Evolutionary conservation across 1,139 yeast species (phyloP).

Genomic region (Yamadazyma triangularis): DNA sequence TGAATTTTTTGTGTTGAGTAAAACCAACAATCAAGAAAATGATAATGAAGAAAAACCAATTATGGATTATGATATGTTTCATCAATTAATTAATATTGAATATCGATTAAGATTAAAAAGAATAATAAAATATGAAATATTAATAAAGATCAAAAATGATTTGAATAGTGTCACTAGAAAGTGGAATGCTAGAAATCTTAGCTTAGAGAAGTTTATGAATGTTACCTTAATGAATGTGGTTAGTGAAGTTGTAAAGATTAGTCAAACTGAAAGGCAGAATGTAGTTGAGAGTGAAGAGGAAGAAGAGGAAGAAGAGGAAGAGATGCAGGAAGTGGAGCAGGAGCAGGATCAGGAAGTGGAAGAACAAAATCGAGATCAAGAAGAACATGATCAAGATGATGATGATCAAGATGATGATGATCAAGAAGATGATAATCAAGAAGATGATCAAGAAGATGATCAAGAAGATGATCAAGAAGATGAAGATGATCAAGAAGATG

Average conservation of each 20-base stretch:
- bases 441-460: slow-evolving; percentile 10
- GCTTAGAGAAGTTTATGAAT: slow-evolving; percentile 34
- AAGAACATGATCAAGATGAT: slow-evolving; percentile 7
- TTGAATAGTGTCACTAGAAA: slow-evolving; percentile 28
- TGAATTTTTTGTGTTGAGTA: slow-evolving; percentile 15
- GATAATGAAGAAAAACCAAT: slow-evolving; percentile 10
- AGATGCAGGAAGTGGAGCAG: slow-evolving; percentile 3
- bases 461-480: slow-evolving; percentile 6
- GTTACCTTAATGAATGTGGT: slow-evolving; percentile 12
- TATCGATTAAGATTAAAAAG: slow-evolving; percentile 27
- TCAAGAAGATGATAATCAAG: slow-evolving; percentile 9
- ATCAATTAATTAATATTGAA: slow-evolving; percentile 30
- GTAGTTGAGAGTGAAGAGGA: slow-evolving; percentile 13
- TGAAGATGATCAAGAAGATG: slow-evolving; percentile 1
- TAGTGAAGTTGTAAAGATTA: slow-evolving; percentile 25
- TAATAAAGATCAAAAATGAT: slow-evolving; percentile 28
- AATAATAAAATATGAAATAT: slow-evolving; percentile 34
- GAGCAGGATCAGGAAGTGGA: slow-evolving; percentile 1
- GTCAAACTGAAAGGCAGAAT: slow-evolving; percentile 11
- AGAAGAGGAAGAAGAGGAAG: slow-evolving; percentile 9
- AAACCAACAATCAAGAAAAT: not conserved
- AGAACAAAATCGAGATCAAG: slow-evolving; percentile 1
- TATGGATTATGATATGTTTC: slow-evolving; percentile 28
- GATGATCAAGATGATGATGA: slow-evolving; percentile 9
- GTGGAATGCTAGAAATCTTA: slow-evolving; percentile 39